Evolutionary conservation across 2,329 filamentous ascomycete species (phyloP).

Genomic region (Hypoxylon sp.): DNA sequence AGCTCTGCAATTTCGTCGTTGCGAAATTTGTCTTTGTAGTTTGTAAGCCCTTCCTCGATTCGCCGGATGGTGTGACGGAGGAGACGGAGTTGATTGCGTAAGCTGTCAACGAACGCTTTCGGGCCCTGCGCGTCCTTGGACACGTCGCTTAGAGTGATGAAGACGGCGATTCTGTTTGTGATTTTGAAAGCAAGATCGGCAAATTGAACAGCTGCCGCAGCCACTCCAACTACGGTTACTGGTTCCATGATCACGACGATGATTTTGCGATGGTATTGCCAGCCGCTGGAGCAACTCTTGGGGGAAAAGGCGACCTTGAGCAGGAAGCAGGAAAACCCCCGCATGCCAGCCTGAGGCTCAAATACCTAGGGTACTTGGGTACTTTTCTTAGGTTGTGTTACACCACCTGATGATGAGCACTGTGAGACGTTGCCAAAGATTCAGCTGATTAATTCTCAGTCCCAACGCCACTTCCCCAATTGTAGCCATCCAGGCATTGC

Average conservation of each 20-base stretch:
- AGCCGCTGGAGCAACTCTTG: background rate
- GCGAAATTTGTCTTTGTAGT: background rate
- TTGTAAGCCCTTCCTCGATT: slow-evolving; percentile 10
- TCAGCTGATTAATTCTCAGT: too few species aligned
- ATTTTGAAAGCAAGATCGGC: slow-evolving; percentile 13
- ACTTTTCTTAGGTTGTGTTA: background rate
- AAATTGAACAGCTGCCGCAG: slow-evolving; percentile 15
- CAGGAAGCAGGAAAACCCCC: too few species aligned
- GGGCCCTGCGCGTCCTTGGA: background rate
- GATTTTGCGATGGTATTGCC: background rate
- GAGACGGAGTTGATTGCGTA: slow-evolving; percentile 20
- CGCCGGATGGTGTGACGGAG: slow-evolving; percentile 8
- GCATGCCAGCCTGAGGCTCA: too few species aligned
- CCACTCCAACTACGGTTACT: slow-evolving; percentile 5
- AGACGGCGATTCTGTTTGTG: slow-evolving; percentile 12
- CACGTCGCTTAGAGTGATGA: slow-evolving; percentile 1
- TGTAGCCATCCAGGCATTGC: background rate
- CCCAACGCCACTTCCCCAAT: background rate
- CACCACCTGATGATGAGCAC: too few species aligned
- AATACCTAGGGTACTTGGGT: background rate
- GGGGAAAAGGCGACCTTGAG: background rate
- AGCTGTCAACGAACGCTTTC: slow-evolving; percentile 11
- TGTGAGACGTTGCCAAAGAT: too few species aligned
- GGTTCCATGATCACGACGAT: too few species aligned
- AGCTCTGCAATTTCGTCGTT: slow-evolving; percentile 1